Percentiles rank a stretch among this genome's conserved stretches.
Conservation (phyloP, 441 rosid species). For the Euphorbia schlechtendalii region DNA sequence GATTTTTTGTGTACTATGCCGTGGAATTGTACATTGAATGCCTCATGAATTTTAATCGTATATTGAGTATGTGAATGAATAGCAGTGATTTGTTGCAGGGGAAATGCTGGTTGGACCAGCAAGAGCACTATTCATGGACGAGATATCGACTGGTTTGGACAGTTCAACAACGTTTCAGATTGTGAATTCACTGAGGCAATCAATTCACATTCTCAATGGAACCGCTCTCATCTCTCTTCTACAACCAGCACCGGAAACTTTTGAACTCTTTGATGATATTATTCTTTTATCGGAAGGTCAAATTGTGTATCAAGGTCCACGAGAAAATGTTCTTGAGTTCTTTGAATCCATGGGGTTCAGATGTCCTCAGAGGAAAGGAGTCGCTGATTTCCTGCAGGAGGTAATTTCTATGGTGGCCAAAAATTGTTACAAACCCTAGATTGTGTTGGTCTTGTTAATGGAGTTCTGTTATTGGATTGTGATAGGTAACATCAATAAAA, state of each 20-base stretch:
- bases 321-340: conserved; percentile 52
- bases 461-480: too few species aligned
- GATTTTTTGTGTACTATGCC: too few species aligned
- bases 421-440: too few species aligned
- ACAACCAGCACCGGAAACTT: conserved; percentile 73
- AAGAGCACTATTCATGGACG: conserved; percentile 56
- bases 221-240: conserved; percentile 67
- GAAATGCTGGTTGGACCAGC: conserved; percentile 65
- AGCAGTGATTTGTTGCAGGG: too few species aligned
- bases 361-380: conserved; percentile 64
- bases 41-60: too few species aligned
- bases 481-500: conserved; percentile 60
- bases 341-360: conserved; percentile 50
- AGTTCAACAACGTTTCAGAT: conserved; percentile 58
- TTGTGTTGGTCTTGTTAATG: too few species aligned
- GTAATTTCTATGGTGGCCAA: too few species aligned
- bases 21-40: too few species aligned
- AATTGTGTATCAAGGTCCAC: conserved; percentile 61
- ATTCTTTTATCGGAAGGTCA: conserved; percentile 58
- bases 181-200: conserved; percentile 44
- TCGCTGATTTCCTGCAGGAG: conserved; percentile 64
- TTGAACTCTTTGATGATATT: conserved; percentile 56
- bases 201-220: conserved; percentile 49
- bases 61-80: too few species aligned
- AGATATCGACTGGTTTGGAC: conserved; percentile 57